Conservation (phyloP, 2,329 filamentous ascomycete genomes). For the Penicillium sp. region DNA sequence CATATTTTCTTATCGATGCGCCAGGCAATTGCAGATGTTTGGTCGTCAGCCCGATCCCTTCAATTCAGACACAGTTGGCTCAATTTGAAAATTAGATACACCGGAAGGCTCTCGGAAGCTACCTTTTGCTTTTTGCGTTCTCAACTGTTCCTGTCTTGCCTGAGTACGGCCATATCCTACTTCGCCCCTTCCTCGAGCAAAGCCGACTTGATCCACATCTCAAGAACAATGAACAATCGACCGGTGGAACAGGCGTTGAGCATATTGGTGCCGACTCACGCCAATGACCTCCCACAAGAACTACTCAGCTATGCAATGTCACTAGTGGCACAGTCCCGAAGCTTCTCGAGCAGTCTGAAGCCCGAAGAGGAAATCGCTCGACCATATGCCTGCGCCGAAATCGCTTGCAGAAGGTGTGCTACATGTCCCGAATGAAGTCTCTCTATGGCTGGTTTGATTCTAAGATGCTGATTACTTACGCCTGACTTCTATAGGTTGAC, state of each 20-base stretch:
- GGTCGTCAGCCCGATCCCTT: constrained; percentile 2
- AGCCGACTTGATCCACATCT: background rate
- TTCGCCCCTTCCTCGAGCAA: background rate
- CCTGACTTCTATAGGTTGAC: constrained; percentile 62
- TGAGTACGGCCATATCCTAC: background rate
- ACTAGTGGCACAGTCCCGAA: constrained; percentile 76
- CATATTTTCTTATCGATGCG: constrained; percentile 14
- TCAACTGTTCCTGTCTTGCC: too few relatives aligned
- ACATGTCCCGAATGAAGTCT: background rate
- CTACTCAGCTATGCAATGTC: constrained; percentile 71
- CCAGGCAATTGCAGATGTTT: constrained; percentile 6
- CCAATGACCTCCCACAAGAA: constrained; percentile 64
- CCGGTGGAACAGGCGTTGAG: constrained; percentile 71
- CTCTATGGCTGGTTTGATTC: background rate
- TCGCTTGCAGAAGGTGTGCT: constrained; percentile 78
- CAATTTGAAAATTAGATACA: background rate
- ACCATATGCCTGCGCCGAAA: constrained; percentile 78
- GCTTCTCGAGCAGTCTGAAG: constrained; percentile 73
- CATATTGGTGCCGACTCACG: constrained; percentile 72
- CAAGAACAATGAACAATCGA: constrained; percentile 62
- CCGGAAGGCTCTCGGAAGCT: background rate
- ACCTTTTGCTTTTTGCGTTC: too few relatives aligned
- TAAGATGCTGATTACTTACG: background rate
- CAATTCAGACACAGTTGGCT: background rate
- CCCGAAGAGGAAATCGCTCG: constrained; percentile 85